Conservation (phyloP, 179 eudicot species). For the Corrigiola litoralis region DNA sequence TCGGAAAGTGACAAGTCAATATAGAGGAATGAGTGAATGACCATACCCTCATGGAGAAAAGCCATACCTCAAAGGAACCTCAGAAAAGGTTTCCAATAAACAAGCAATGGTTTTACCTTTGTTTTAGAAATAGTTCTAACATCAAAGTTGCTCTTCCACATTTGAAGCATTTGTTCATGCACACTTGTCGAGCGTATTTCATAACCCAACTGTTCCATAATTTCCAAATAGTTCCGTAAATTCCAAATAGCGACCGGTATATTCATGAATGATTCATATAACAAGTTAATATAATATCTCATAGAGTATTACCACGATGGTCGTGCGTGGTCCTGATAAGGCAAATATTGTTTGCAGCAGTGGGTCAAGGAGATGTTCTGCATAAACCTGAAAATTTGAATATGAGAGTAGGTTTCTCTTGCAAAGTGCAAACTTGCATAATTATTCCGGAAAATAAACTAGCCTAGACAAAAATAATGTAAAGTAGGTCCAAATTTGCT, state of each 20-base stretch:
- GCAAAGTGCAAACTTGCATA: not conserved
- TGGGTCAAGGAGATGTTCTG: conserved; percentile 90
- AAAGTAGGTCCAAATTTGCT: too few relatives aligned
- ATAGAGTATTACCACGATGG: conserved; percentile 48
- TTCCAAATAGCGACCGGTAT: not conserved
- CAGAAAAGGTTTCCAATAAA: not conserved
- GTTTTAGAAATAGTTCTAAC: conserved; percentile 72
- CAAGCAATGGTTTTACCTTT: conserved; percentile 44
- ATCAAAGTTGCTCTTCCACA: conserved; percentile 78
- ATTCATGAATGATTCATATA: not conserved
- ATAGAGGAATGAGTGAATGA: not conserved
- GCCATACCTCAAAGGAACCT: not conserved
- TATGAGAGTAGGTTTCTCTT: not conserved
- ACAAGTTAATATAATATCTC: not conserved
- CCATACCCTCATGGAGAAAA: not conserved
- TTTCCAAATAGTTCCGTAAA: too few relatives aligned
- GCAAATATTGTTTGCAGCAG: conserved; percentile 67
- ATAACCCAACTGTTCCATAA: conserved; percentile 58
- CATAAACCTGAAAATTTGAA: conserved; percentile 57
- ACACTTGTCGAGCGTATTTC: conserved; percentile 93
- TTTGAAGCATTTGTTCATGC: conserved; percentile 78
- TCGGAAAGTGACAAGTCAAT: too few relatives aligned
- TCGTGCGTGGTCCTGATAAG: conserved; percentile 80
- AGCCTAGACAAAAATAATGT: too few relatives aligned
- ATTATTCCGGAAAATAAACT: not conserved